A percentile compares a stretch with the other conserved stretches of the same genome.
Conservation (phyloP, 139 green algal species). For the Ettlia oleoabundans region DNA sequence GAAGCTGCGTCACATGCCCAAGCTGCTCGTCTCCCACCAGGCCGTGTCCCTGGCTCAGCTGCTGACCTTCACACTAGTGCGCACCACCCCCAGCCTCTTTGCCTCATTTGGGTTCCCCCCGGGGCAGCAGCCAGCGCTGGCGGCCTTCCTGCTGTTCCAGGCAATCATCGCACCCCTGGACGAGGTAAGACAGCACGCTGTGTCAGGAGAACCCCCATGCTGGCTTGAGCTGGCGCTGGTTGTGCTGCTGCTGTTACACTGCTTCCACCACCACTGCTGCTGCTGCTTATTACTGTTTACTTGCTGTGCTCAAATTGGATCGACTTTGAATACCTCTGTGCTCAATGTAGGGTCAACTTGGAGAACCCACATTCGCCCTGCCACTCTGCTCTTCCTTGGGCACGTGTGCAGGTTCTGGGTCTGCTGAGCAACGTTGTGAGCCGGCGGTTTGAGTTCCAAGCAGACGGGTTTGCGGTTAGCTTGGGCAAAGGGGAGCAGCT, state of each 20-base stretch:
- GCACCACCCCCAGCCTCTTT: slow-evolving; percentile 63
- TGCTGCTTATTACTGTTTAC: too few relatives aligned
- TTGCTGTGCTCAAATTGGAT: too few relatives aligned
- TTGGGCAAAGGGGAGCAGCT: slow-evolving; percentile 63
- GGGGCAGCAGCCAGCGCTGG: slow-evolving; percentile 70
- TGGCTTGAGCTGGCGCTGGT: too few relatives aligned
- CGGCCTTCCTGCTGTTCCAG: slow-evolving; percentile 86
- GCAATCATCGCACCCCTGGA: slow-evolving; percentile 77
- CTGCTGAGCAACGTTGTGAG: slow-evolving; percentile 78
- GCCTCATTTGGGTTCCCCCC: slow-evolving; percentile 81
- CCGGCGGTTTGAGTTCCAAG: slow-evolving; percentile 91
- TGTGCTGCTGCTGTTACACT: too few relatives aligned
- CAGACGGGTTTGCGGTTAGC: slow-evolving; percentile 82
- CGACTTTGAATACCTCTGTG: too few relatives aligned
- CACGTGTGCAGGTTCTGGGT: slow-evolving; percentile 60
- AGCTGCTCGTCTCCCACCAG: slow-evolving; percentile 71
- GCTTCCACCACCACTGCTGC: too few relatives aligned
- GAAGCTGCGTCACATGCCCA: slow-evolving; percentile 86
- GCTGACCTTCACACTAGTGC: slow-evolving; percentile 69
- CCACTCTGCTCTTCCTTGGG: neutral
- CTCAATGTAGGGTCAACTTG: too few relatives aligned
- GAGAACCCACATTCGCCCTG: too few relatives aligned
- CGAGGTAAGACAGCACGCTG: slow-evolving; percentile 60
- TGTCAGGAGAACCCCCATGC: too few relatives aligned
- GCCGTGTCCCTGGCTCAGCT: slow-evolving; percentile 73